Evolutionary conservation across 805 yeast genomes (phyloP).

Genomic region (Ogataea methylovora): DNA sequence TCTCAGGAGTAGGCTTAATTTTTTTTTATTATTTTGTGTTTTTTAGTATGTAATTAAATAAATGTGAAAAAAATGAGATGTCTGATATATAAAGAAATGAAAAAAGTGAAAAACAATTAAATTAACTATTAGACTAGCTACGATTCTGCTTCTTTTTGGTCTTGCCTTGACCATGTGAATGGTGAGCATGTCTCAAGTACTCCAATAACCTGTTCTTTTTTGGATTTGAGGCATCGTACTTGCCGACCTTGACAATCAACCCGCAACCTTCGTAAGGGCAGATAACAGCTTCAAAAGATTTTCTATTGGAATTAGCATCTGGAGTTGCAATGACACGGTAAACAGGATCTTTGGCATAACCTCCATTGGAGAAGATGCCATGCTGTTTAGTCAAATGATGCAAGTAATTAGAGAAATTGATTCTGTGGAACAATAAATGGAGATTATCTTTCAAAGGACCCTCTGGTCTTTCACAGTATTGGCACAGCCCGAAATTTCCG

Average conservation of each 20-base stretch:
- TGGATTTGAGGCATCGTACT: constrained; percentile 10
- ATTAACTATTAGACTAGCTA: background rate
- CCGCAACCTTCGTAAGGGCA: constrained; percentile 17
- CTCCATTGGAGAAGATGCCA: constrained; percentile 24
- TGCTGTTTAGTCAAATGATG: constrained; percentile 26
- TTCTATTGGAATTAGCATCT: constrained; percentile 2
- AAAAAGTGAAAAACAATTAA: background rate
- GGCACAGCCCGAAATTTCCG: constrained; percentile 22
- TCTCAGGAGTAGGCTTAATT: too few species aligned
- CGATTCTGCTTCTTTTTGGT: background rate
- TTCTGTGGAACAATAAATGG: constrained; percentile 15
- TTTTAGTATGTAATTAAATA: too few species aligned
- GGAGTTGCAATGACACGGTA: constrained; percentile 14
- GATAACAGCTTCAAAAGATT: constrained; percentile 7
- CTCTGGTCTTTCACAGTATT: constrained; percentile 16
- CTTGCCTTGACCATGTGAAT: constrained; percentile 1
- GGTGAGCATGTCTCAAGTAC: constrained; percentile 19
- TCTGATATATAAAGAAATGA: too few species aligned
- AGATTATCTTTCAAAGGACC: constrained; percentile 11
- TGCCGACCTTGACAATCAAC: constrained; percentile 14
- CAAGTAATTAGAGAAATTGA: constrained; percentile 22
- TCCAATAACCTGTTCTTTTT: constrained; percentile 17
- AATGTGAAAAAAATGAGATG: too few species aligned
- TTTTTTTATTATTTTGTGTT: too few species aligned
- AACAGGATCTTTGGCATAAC: constrained; percentile 17